Evolutionary conservation across 345 rosid species (phyloP).

Genomic region (Durio zibethinus): DNA sequence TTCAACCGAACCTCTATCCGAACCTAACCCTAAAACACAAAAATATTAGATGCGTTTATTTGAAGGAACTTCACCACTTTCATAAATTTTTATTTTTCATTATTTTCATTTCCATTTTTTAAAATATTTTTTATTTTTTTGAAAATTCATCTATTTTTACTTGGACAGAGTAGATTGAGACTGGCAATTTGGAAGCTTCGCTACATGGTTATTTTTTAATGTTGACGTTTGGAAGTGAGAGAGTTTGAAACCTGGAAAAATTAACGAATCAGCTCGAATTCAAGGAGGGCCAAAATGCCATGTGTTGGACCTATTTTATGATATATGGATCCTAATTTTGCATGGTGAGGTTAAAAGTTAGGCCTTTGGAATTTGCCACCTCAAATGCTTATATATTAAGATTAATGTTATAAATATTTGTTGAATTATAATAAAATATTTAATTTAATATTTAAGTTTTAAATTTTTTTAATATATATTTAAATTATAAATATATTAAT

Average conservation of each 20-base stretch:
- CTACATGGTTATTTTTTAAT: background rate
- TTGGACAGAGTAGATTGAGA: background rate
- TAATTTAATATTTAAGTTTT: no score
- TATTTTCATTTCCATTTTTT: background rate
- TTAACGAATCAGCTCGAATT: slow-evolving; percentile 8
- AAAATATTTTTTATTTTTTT: background rate
- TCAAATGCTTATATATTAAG: background rate
- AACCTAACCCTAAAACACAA: slow-evolving; percentile 22
- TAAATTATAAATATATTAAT: no score
- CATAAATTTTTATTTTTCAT: background rate
- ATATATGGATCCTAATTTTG: background rate
- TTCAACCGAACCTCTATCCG: slow-evolving; percentile 30
- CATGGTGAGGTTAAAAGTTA: background rate
- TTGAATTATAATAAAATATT: no score
- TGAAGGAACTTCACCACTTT: slow-evolving; percentile 5
- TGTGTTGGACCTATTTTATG: background rate
- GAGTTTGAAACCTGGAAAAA: background rate
- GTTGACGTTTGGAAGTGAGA: background rate
- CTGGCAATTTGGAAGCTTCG: slow-evolving; percentile 3
- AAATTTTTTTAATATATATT: no score
- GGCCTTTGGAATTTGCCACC: background rate
- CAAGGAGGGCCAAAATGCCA: background rate
- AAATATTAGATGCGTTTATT: slow-evolving; percentile 11
- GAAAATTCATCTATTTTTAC: background rate
- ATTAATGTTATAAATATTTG: no score